Conservation (phyloP, 179 eudicot species). For the Nepenthes alata region DNA sequence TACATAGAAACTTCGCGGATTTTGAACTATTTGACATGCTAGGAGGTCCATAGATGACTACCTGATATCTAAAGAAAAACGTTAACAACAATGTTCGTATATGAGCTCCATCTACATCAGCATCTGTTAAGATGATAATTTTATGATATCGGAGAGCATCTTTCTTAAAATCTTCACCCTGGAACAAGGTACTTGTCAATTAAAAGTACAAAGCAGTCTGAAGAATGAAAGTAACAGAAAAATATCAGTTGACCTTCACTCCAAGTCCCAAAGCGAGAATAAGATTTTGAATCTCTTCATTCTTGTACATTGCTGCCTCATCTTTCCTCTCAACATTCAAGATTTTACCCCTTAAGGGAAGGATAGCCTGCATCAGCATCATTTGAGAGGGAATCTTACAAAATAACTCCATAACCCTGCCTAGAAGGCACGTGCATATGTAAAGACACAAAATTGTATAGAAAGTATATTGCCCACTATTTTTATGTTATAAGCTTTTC, state of each 20-base stretch:
- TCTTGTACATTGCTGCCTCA: slow-evolving; percentile 95
- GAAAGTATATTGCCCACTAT: too few species aligned
- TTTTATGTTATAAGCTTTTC: too few species aligned
- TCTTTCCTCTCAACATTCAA: slow-evolving; percentile 81
- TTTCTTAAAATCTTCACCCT: slow-evolving; percentile 94
- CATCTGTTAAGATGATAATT: slow-evolving; percentile 87
- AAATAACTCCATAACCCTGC: too few species aligned
- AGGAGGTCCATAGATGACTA: slow-evolving; percentile 11
- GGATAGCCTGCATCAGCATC: slow-evolving; percentile 62
- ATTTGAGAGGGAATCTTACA: too few species aligned
- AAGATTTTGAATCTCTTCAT: slow-evolving; percentile 86
- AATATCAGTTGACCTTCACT: slow-evolving; percentile 50
- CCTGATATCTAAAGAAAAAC: slow-evolving; percentile 96
- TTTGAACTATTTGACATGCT: neutral
- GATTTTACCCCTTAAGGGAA: slow-evolving; percentile 91
- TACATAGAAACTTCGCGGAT: neutral
- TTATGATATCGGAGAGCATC: slow-evolving; percentile 86
- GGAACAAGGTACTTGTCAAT: slow-evolving; percentile 14
- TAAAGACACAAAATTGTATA: too few species aligned
- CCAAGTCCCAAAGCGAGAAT: slow-evolving; percentile 91
- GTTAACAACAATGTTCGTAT: slow-evolving; percentile 78
- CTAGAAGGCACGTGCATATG: too few species aligned
- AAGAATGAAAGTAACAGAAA: neutral
- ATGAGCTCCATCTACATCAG: slow-evolving; percentile 99
- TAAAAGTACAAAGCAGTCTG: neutral